A percentile compares a stretch with the other conserved stretches of the same genome.
Conservation (phyloP, 768 basidiomycete genomes). For the Suillus ampliporus region DNA sequence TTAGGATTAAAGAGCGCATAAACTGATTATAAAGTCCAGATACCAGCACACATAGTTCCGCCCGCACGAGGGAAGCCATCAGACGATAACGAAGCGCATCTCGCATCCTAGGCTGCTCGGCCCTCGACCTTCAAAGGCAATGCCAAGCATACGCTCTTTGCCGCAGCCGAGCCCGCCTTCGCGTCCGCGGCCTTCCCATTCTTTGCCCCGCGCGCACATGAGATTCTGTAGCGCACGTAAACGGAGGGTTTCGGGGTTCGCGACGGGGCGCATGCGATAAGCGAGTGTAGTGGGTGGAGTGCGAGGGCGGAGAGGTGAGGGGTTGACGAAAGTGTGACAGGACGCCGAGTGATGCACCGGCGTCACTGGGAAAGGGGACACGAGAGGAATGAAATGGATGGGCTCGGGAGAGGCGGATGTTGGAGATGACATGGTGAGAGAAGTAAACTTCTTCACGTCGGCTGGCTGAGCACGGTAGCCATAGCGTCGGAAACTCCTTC, state of each 20-base stretch:
- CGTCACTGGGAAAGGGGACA: slow-evolving; percentile 39
- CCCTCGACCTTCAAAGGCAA: slow-evolving; percentile 68
- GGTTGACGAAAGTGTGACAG: slow-evolving; percentile 46
- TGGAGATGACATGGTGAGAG: slow-evolving; percentile 18
- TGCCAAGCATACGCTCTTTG: slow-evolving; percentile 59
- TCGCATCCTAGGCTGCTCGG: slow-evolving; percentile 54
- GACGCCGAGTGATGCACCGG: slow-evolving; percentile 32
- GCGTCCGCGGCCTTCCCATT: slow-evolving; percentile 53
- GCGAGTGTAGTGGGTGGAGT: slow-evolving; percentile 35
- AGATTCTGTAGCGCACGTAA: slow-evolving; percentile 67
- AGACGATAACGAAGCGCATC: slow-evolving; percentile 41
- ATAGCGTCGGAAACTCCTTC: slow-evolving; percentile 32
- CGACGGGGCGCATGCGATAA: slow-evolving; percentile 59
- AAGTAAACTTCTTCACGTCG: slow-evolving; percentile 52
- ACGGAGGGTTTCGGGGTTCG: slow-evolving; percentile 64
- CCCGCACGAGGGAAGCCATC: slow-evolving; percentile 11
- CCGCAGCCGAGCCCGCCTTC: slow-evolving; percentile 60
- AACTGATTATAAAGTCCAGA: slow-evolving; percentile 33
- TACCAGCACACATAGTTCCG: slow-evolving; percentile 15
- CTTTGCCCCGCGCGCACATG: slow-evolving; percentile 47
- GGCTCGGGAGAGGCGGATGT: slow-evolving; percentile 22
- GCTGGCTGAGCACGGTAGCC: slow-evolving; percentile 50
- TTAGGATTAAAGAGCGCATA: slow-evolving; percentile 40
- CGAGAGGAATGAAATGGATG: slow-evolving; percentile 49
- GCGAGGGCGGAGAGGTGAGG: slow-evolving; percentile 49